A percentile compares a stretch with the other conserved stretches of the same genome.
phyloP scores from a whole-genome alignment of 768 basidiomycete genomes.

The Cystofilobasidium ferigula region DNA sequence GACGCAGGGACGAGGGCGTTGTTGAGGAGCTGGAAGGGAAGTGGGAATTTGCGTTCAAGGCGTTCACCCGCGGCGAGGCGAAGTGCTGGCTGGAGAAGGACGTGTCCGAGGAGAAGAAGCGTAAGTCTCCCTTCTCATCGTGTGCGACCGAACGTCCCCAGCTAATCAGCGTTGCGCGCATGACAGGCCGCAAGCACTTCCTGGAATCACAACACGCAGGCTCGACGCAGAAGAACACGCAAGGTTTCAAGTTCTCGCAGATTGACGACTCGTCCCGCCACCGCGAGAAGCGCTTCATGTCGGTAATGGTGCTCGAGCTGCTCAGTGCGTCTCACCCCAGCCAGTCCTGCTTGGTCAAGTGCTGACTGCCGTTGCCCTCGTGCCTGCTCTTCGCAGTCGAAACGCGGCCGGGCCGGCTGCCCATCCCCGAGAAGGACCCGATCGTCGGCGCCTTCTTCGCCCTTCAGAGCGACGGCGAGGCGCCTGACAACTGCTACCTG shows the following conservation, averaged over 20 bases:
- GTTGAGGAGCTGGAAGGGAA: slow-evolving; percentile 43
- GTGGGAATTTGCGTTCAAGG: slow-evolving; percentile 65
- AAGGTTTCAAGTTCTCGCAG: slow-evolving; percentile 55
- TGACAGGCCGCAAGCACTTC: background rate
- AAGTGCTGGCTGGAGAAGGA: slow-evolving; percentile 47
- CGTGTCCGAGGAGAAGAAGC: slow-evolving; percentile 28
- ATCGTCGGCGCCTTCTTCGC: slow-evolving; percentile 64
- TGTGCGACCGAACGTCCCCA: too few species aligned
- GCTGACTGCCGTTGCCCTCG: slow-evolving; percentile 32
- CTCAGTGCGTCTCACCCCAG: slow-evolving; percentile 51
- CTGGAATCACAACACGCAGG: slow-evolving; percentile 36
- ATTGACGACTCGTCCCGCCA: slow-evolving; percentile 40
- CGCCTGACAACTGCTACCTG: slow-evolving; percentile 37
- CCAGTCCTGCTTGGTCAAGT: background rate
- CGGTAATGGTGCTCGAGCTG: slow-evolving; percentile 67
- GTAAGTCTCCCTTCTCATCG: slow-evolving; percentile 14
- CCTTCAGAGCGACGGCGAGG: slow-evolving; percentile 47
- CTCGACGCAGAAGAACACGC: slow-evolving; percentile 62
- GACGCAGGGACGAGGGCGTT: background rate
- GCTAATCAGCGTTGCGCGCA: too few species aligned
- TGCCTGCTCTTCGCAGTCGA: slow-evolving; percentile 35
- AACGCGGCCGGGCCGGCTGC: slow-evolving; percentile 48
- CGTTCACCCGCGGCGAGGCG: slow-evolving; percentile 53
- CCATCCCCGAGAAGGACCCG: slow-evolving; percentile 56
- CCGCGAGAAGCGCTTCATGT: slow-evolving; percentile 63